Evolutionary conservation across 371 early-diverging fungal species (phyloP).

Genomic region (Gilbertella persicaria): DNA sequence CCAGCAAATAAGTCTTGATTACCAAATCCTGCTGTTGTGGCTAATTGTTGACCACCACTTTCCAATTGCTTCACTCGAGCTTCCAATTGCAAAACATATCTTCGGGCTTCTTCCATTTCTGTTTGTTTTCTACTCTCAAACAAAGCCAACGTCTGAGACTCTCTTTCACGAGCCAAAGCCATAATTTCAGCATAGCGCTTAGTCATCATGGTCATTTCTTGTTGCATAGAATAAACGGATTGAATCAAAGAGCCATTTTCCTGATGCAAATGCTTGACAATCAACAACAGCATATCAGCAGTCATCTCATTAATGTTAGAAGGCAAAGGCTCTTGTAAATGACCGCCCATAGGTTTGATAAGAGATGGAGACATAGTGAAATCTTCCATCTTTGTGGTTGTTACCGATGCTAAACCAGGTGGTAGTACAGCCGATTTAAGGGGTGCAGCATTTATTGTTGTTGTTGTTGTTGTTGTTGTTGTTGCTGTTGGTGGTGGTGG

Average conservation of each 20-base stretch:
- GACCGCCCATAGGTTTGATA: not conserved
- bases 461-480: not conserved
- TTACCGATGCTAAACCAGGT: slow-evolving; percentile 1
- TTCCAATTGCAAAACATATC: slow-evolving; percentile 35
- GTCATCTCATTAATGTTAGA: slow-evolving; percentile 13
- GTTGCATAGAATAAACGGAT: slow-evolving; percentile 51
- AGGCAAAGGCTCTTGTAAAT: slow-evolving; percentile 29
- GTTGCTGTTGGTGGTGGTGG: not conserved
- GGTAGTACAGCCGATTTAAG: not conserved
- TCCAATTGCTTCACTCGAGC: slow-evolving; percentile 20
- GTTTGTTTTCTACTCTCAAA: slow-evolving; percentile 52
- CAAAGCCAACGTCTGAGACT: slow-evolving; percentile 48
- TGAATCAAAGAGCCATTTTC: slow-evolving; percentile 52
- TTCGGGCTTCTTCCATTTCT: slow-evolving; percentile 55
- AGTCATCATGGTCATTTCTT: slow-evolving; percentile 52
- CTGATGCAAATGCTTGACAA: slow-evolving; percentile 47
- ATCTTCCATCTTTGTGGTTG: not conserved
- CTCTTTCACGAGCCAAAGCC: slow-evolving; percentile 51
- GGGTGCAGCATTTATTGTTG: not conserved
- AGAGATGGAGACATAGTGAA: not conserved
- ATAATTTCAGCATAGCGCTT: slow-evolving; percentile 50
- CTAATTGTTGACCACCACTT: slow-evolving; percentile 25
- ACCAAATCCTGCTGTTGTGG: slow-evolving; percentile 31
- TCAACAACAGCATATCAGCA: slow-evolving; percentile 27
- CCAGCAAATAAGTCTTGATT: slow-evolving; percentile 32